phyloP scores from a whole-genome alignment of 257 asterid genomes.

The Solanum chaucha region DNA sequence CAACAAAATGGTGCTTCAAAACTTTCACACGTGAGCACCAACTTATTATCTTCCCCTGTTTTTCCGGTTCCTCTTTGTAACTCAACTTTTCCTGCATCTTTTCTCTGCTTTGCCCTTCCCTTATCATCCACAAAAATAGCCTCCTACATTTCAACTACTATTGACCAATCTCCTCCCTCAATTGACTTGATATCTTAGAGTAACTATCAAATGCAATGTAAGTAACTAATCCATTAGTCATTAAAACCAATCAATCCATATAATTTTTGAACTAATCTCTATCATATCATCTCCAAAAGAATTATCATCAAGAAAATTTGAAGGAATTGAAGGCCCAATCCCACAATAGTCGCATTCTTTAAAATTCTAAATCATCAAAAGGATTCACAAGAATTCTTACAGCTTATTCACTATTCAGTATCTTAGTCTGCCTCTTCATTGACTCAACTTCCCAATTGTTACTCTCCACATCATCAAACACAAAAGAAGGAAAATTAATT shows the following conservation, averaged over 20 bases:
- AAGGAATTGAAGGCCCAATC: constrained; percentile 10
- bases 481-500: not conserved
- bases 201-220: not conserved
- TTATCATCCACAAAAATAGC: not conserved
- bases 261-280: not conserved
- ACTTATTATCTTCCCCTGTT: constrained; percentile 8
- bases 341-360: not conserved
- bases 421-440: not conserved
- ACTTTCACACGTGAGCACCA: constrained; percentile 19
- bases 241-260: not conserved
- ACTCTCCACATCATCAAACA: not conserved
- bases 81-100: not conserved
- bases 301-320: not conserved
- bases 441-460: not conserved
- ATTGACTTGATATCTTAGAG: not conserved
- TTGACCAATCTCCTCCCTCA: not conserved
- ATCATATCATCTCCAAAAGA: not conserved
- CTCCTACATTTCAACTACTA: not conserved
- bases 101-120: not conserved
- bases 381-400: not conserved
- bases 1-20: not conserved
- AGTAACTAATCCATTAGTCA: not conserved
- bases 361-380: not conserved
- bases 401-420: not conserved
- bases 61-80: constrained; percentile 3